Evolutionary conservation across 2,329 filamentous ascomycete genomes (phyloP).

Genomic region (Lasiodiplodia sp.): DNA sequence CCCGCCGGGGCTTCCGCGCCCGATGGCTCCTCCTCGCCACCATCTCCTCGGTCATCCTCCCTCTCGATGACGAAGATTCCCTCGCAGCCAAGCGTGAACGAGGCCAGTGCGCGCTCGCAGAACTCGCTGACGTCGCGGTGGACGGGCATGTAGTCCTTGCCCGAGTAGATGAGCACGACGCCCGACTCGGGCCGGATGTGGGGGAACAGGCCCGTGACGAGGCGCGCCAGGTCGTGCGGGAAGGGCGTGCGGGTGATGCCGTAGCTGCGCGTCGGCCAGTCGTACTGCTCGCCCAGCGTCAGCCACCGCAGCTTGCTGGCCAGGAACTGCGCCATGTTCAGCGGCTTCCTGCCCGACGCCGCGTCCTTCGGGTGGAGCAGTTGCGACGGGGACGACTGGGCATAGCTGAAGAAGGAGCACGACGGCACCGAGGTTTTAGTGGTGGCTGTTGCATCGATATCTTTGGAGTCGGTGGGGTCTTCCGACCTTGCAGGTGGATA

Average conservation of each 20-base stretch:
- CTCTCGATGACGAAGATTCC: conserved; percentile 85
- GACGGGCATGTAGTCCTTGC: conserved; percentile 88
- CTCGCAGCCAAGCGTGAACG: conserved; percentile 88
- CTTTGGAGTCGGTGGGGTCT: background rate
- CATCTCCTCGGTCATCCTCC: conserved; percentile 36
- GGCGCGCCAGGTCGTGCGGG: conserved; percentile 72
- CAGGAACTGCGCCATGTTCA: conserved; percentile 68
- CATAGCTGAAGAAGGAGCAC: conserved; percentile 58
- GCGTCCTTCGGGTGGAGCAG: conserved; percentile 69
- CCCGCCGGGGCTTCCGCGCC: background rate
- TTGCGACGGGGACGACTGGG: background rate
- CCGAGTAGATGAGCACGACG: conserved; percentile 91
- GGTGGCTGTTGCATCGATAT: background rate
- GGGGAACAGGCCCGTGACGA: conserved; percentile 76
- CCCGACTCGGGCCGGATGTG: conserved; percentile 83
- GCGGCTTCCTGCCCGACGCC: conserved; percentile 74
- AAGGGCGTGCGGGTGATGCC: conserved; percentile 75
- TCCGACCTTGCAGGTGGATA: conserved; percentile 58
- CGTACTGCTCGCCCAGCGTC: conserved; percentile 92
- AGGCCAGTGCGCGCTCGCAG: conserved; percentile 80
- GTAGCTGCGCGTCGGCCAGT: conserved; percentile 90
- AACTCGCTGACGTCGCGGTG: conserved; percentile 93
- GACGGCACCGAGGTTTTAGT: background rate
- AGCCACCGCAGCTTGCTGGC: conserved; percentile 89
- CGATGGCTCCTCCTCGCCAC: background rate